Evolutionary conservation across 441 rosid genomes (phyloP), one percentile per base, ranked within the genome.

Genomic region (Viola pubescens): DNA sequence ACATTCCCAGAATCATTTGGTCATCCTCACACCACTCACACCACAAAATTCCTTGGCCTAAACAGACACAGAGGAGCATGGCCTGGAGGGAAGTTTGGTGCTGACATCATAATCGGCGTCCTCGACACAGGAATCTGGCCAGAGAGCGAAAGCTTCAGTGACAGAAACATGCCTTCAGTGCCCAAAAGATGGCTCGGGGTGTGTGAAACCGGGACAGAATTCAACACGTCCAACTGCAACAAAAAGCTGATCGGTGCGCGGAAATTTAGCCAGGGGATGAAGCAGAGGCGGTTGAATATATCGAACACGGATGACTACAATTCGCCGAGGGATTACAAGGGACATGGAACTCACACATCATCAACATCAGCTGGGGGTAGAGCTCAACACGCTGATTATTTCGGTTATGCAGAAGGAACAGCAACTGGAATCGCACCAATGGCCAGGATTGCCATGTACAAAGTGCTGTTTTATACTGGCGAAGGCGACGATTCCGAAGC

Each of bases 281-380:
- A 82, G 13, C 68, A 79, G 0, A 69, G 61, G 0, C 61, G 60
- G 3, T 70, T 76, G 3, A 81, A 68, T 19, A 82, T 77, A 14
- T 71, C 81, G 4, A 79, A 80, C 1, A 86, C 85, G 7, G 62
- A 81, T 12, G 87, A 91, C 77, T 91, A 81, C 66, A 62, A 79
- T 46, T 91, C 96, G 1, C 85, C 97, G 0, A 81, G 87, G 58
- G 96, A 91, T 52, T 94, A 81, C 4, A 81, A 79, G 49, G 94
- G 92, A n/a, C 97, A 91, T 41, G 96, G 96, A 3, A 86, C 90
- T 4, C 90, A 88, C 72, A 88, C 90, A 0, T 85, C 96, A 5
- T 88, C 96, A 6, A 91, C 87, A 9, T 87, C 87, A 5, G 87
- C 89, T 0, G 92, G 96, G 0, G 77, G 89, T 60, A 47, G 74